Conservation (phyloP, 352 stramenopile genomes). For the Phytophthora ramorum region DNA sequence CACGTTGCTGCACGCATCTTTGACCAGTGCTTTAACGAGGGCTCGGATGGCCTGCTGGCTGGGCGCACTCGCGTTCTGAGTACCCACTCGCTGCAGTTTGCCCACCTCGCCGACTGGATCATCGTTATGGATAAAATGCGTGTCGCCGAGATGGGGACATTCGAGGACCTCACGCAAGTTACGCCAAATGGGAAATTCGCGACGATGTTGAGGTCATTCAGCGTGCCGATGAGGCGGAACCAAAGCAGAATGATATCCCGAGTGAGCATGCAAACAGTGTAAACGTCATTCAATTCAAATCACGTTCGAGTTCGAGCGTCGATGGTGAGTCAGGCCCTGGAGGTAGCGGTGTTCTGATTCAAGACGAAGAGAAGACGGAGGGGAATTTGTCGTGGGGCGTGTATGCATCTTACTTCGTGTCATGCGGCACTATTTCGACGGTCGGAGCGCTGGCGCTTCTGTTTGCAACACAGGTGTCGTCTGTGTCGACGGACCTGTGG, state of each 20-base stretch:
- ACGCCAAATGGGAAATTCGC: conserved; percentile 53
- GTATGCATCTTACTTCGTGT: conserved; percentile 58
- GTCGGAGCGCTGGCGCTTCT: conserved; percentile 47
- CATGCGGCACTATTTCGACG: conserved; percentile 48
- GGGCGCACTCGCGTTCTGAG: conserved; percentile 61
- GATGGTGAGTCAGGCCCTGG: conserved; percentile 1
- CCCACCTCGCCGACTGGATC: conserved; percentile 65
- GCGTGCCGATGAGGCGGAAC: conserved; percentile 12
- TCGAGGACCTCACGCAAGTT: conserved; percentile 49
- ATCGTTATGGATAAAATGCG: conserved; percentile 79
- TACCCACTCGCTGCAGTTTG: conserved; percentile 64
- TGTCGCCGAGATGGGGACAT: conserved; percentile 69
- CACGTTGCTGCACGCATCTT: conserved; percentile 61
- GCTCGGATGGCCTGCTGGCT: conserved; percentile 43
- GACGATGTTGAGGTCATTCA: conserved; percentile 44
- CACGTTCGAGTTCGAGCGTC: conserved; percentile 16
- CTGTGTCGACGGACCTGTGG: conserved; percentile 73
- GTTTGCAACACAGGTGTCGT: conserved; percentile 51
- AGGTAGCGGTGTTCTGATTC: conserved; percentile 38
- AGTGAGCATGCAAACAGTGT: neutral
- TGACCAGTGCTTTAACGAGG: conserved; percentile 55
- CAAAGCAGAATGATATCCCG: conserved; percentile 5
- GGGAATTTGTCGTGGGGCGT: conserved; percentile 46
- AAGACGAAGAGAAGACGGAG: conserved; percentile 54
- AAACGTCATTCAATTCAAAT: conserved; percentile 14